Evolutionary conservation across 345 rosid genomes (phyloP).

Genomic region (Arabidopsis suecica): DNA sequence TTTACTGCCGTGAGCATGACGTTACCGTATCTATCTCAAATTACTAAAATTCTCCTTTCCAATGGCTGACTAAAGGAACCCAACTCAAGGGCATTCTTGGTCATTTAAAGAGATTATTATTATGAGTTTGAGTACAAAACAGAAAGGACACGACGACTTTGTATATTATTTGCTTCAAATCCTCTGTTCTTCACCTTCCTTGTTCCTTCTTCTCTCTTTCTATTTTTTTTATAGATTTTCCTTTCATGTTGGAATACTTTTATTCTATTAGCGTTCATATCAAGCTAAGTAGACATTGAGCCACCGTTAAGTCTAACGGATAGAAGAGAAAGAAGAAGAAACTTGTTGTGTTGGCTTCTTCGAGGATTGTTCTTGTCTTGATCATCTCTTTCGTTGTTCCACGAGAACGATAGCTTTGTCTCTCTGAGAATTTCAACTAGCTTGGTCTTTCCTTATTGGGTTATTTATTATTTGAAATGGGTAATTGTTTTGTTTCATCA

Average conservation of each 20-base stretch:
- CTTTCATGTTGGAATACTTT: constrained; percentile 6
- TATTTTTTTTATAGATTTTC: not conserved
- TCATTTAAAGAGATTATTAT: too few relatives aligned
- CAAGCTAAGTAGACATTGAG: not conserved
- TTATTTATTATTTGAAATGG: constrained; percentile 48
- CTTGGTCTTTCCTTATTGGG: constrained; percentile 1
- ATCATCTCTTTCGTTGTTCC: constrained; percentile 20
- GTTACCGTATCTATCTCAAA: too few relatives aligned
- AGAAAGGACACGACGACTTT: constrained; percentile 27
- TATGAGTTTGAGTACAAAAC: not conserved
- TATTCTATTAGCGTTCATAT: not conserved
- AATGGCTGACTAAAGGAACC: too few relatives aligned
- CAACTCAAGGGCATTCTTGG: too few relatives aligned
- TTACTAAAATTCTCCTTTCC: too few relatives aligned
- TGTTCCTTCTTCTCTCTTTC: constrained; percentile 34
- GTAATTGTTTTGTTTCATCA: constrained; percentile 74
- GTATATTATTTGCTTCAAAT: not conserved
- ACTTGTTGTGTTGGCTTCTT: constrained; percentile 12
- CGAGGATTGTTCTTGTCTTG: constrained; percentile 13
- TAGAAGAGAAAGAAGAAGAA: not conserved
- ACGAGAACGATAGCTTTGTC: constrained; percentile 29
- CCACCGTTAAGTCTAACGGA: not conserved
- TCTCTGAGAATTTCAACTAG: not conserved
- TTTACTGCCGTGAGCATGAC: too few relatives aligned
- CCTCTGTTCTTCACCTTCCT: constrained; percentile 40